These are phyloP conservation scores for Phytophthora aleatoria DNA, from an alignment of 352 stramenopile species.

Conservation along the genomic window DNA sequence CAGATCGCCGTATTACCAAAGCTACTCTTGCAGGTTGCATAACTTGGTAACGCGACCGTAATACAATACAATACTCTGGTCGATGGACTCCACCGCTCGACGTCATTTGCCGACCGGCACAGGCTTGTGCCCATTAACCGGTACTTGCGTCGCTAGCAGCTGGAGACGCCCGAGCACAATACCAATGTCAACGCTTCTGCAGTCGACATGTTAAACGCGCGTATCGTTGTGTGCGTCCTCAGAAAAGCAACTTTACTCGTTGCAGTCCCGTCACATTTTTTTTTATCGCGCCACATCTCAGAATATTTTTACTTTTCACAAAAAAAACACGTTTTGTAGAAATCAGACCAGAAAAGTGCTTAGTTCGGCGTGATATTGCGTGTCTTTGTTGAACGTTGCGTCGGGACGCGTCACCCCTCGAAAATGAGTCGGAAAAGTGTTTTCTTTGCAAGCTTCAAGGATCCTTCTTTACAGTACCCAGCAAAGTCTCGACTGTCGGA, in stretches of 20 bases:
- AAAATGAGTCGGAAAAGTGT: conserved; percentile 10
- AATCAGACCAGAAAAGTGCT: conserved; percentile 1
- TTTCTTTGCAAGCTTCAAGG: conserved; percentile 15
- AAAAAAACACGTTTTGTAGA: not conserved
- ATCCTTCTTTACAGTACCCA: conserved; percentile 7
- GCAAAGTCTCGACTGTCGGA: conserved; percentile 5
- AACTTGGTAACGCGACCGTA: no score
- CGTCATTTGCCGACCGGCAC: not conserved
- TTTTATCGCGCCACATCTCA: not conserved
- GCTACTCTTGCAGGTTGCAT: no score
- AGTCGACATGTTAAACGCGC: conserved; percentile 14
- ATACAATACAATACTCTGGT: no score
- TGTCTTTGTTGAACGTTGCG: conserved; percentile 2
- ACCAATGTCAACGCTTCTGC: not conserved
- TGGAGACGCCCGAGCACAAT: not conserved
- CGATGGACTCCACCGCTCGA: no score
- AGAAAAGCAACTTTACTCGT: not conserved
- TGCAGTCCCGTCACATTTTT: not conserved
- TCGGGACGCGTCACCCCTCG: not conserved
- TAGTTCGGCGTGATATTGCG: not conserved
- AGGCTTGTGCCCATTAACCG: not conserved
- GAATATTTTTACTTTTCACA: not conserved
- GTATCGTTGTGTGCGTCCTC: conserved; percentile 8
- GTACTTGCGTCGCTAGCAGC: not conserved
- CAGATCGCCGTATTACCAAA: no score